Percentiles rank a stretch among this genome's conserved stretches.
phyloP scores from a whole-genome alignment of 306 rosid species.

The Cucurbita ficifolia region DNA sequence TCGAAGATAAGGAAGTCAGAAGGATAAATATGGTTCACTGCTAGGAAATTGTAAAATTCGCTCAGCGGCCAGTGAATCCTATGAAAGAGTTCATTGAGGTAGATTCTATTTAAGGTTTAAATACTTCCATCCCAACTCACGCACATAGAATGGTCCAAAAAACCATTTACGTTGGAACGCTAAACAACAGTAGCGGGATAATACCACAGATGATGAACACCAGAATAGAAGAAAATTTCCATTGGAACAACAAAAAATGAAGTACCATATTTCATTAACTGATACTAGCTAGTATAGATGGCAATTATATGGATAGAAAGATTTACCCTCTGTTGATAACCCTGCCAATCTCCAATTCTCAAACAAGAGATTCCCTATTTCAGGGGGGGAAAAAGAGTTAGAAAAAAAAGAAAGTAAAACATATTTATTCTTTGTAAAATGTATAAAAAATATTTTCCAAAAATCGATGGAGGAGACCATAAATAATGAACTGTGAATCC shows the following conservation, averaged over 20 bases:
- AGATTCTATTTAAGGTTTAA: background rate
- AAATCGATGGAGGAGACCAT: too few species aligned
- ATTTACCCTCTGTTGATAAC: constrained; percentile 50
- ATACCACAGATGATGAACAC: background rate
- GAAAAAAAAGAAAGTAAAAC: background rate
- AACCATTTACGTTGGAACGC: background rate
- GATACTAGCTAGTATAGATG: background rate
- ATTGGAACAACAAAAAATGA: background rate
- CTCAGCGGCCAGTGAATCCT: background rate
- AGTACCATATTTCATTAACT: background rate
- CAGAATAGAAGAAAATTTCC: background rate
- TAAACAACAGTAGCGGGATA: background rate
- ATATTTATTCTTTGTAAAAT: too few species aligned
- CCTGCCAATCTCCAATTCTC: constrained; percentile 66
- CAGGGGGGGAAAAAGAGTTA: background rate
- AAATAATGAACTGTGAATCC: background rate
- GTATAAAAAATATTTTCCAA: too few species aligned
- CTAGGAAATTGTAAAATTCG: background rate
- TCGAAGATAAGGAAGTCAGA: background rate
- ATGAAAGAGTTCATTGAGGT: background rate
- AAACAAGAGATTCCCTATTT: constrained; percentile 52
- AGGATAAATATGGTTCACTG: background rate
- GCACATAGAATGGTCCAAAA: background rate
- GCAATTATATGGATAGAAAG: background rate
- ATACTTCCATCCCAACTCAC: background rate